phyloP scores from a whole-genome alignment of 73 alveolate genomes.

The Uronychia binucleata region DNA sequence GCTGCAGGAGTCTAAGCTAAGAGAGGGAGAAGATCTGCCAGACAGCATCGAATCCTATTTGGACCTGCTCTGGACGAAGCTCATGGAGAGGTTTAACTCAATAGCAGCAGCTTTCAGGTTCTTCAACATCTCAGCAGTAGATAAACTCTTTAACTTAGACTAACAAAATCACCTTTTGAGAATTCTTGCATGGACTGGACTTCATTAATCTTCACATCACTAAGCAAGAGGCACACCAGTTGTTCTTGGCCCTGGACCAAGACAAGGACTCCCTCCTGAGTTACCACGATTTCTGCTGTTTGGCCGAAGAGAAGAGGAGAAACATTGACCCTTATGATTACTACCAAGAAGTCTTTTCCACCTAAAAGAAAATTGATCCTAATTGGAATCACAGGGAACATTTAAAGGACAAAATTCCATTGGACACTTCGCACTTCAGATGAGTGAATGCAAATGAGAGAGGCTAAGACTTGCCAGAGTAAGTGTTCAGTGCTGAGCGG shows the following conservation, averaged over 20 bases:
- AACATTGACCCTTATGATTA: conserved; percentile 42
- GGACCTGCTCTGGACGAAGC: conserved; percentile 18
- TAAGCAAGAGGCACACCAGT: not conserved
- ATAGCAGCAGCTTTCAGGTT: conserved; percentile 16
- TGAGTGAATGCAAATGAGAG: not conserved
- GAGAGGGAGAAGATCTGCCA: not conserved
- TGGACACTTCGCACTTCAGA: too few species aligned
- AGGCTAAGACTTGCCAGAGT: not conserved
- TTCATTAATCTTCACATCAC: conserved; percentile 2
- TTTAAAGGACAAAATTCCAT: too few species aligned
- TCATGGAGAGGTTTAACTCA: conserved; percentile 20
- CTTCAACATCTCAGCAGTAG: conserved; percentile 5
- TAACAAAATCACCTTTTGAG: conserved; percentile 15
- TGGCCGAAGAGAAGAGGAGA: conserved; percentile 35
- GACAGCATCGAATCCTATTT: not conserved
- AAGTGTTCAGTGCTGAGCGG: not conserved
- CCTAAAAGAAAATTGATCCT: too few species aligned
- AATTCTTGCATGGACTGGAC: conserved; percentile 24
- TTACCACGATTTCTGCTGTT: conserved; percentile 32
- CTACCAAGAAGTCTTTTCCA: conserved; percentile 2
- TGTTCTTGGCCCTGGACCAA: conserved; percentile 8
- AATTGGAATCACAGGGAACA: too few species aligned
- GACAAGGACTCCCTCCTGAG: conserved; percentile 16
- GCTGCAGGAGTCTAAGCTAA: not conserved
- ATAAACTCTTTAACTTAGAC: not conserved